These are phyloP conservation scores for Endocalyx cinctus DNA, from an alignment of 2,329 filamentous ascomycete species.

Conservation along the genomic window DNA sequence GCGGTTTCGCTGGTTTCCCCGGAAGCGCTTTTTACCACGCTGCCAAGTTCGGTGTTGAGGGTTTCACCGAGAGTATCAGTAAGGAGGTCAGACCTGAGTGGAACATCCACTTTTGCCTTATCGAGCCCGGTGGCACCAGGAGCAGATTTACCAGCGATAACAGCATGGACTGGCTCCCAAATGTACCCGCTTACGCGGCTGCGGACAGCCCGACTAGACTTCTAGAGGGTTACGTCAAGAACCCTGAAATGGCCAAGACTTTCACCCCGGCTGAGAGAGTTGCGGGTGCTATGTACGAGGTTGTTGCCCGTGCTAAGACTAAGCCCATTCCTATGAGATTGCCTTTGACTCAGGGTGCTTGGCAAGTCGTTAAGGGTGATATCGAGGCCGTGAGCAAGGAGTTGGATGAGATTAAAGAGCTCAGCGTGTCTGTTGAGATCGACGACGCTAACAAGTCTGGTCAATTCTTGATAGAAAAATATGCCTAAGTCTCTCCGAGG, in stretches of 20 bases:
- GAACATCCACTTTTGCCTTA: slow-evolving; percentile 32
- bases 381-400: slow-evolving; percentile 11
- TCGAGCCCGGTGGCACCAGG: slow-evolving; percentile 34
- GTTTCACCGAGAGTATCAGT: slow-evolving; percentile 14
- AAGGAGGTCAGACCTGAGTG: slow-evolving; percentile 15
- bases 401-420: slow-evolving; percentile 11
- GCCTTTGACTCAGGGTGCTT: slow-evolving; percentile 10
- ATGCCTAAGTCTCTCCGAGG: no score
- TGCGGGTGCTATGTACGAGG: slow-evolving; percentile 13
- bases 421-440: slow-evolving; percentile 13
- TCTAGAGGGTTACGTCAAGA: slow-evolving; percentile 7
- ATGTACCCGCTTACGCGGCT: slow-evolving; percentile 11
- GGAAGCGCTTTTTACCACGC: slow-evolving; percentile 19
- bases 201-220: slow-evolving; percentile 9
- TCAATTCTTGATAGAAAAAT: slow-evolving; percentile 5
- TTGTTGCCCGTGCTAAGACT: slow-evolving; percentile 7
- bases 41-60: slow-evolving; percentile 18
- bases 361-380: slow-evolving; percentile 10
- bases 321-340: slow-evolving; percentile 10
- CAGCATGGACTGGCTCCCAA: slow-evolving; percentile 7
- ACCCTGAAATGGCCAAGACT: slow-evolving; percentile 6
- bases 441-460: slow-evolving; percentile 9
- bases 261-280: slow-evolving; percentile 11
- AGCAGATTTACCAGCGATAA: slow-evolving; percentile 9
- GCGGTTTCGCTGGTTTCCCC: slow-evolving; percentile 30